These are phyloP conservation scores for Diaporthe amygdali DNA, from an alignment of 2,329 filamentous ascomycete genomes.

Conservation along the genomic window DNA sequence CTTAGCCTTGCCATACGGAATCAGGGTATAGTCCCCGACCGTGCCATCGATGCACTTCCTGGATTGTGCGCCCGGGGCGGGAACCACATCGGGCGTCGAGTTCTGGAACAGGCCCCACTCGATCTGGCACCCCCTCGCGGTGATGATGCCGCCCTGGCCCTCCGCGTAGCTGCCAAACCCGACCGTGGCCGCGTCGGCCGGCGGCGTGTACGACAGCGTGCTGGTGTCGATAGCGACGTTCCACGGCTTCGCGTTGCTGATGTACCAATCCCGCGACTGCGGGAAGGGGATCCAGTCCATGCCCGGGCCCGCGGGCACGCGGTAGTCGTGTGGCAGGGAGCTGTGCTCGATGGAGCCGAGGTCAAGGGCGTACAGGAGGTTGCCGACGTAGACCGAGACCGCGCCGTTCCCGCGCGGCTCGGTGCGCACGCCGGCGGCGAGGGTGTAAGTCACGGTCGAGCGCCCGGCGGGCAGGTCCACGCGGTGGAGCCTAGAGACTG, in stretches of 20 bases:
- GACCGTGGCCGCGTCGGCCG: neutral
- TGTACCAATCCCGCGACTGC: constrained; percentile 25
- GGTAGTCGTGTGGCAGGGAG: constrained; percentile 24
- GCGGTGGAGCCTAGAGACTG: neutral
- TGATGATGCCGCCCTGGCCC: constrained; percentile 20
- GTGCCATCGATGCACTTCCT: constrained; percentile 16
- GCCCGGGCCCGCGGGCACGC: constrained; percentile 3
- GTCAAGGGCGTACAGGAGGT: constrained; percentile 27
- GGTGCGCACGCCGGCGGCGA: constrained; percentile 17
- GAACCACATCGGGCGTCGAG: constrained; percentile 20
- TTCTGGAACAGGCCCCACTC: constrained; percentile 22
- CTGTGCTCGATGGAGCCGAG: constrained; percentile 20
- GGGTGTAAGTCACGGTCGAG: constrained; percentile 12
- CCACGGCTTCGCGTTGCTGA: constrained; percentile 24
- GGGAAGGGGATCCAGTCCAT: constrained; percentile 25
- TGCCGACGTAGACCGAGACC: constrained; percentile 26
- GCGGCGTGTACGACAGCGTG: constrained; percentile 21
- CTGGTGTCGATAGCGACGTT: constrained; percentile 26
- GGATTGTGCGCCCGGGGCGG: no score
- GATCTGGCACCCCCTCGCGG: constrained; percentile 24
- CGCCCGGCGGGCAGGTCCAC: neutral
- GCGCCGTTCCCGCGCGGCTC: constrained; percentile 21
- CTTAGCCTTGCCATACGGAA: constrained; percentile 28
- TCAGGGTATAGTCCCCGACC: constrained; percentile 12
- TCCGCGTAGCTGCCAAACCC: constrained; percentile 8